Conservation (phyloP, 257 asterid species). For the Solanum lycopersicoides region DNA sequence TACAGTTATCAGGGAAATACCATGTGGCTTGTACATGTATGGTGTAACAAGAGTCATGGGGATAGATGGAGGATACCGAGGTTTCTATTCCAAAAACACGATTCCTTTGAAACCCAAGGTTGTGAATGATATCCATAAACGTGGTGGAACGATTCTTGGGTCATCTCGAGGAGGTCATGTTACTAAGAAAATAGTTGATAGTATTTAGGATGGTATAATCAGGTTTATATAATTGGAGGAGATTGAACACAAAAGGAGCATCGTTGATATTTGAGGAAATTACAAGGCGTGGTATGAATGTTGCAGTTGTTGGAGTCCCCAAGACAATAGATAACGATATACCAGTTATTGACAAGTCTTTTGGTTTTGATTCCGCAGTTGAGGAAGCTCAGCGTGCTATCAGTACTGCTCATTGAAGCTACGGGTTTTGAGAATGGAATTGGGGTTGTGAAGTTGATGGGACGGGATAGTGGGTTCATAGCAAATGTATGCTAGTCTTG, state of each 20-base stretch:
- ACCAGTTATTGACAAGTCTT: not conserved
- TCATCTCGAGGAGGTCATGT: not conserved
- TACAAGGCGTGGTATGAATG: not conserved
- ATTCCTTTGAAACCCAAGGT: not conserved
- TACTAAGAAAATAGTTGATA: not conserved
- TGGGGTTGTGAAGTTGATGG: no score
- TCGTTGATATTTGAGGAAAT: not conserved
- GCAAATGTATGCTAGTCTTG: no score
- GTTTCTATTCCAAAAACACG: not conserved
- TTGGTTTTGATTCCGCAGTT: not conserved
- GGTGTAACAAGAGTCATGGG: slow-evolving; percentile 78
- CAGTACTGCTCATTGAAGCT: no score
- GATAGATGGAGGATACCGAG: slow-evolving; percentile 26
- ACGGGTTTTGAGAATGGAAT: no score
- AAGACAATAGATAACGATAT: not conserved
- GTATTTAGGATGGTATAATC: not conserved
- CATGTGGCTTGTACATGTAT: slow-evolving; percentile 63
- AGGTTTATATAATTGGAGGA: not conserved
- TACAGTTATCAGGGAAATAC: slow-evolving; percentile 43
- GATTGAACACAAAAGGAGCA: not conserved
- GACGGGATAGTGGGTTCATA: no score
- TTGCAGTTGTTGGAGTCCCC: not conserved
- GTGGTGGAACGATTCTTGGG: not conserved
- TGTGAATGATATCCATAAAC: not conserved
- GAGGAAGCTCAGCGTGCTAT: not conserved